These are phyloP conservation scores for Fusarium xyrophilum DNA, from an alignment of 2,329 filamentous ascomycete species.

Conservation along the genomic window DNA sequence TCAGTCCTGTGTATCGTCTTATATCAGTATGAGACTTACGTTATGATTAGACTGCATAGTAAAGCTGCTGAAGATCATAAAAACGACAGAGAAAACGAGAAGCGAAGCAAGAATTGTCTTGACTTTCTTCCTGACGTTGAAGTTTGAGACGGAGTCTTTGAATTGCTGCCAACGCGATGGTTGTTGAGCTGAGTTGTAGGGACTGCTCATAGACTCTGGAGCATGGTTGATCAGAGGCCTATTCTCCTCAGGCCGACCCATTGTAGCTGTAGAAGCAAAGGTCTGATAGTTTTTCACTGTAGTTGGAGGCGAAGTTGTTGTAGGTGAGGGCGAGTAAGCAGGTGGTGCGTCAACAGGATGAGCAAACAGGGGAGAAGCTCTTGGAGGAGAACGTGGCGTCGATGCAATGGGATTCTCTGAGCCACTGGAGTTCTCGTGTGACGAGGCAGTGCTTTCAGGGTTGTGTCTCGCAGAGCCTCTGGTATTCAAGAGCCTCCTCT, in stretches of 20 bases:
- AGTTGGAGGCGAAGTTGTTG: slow-evolving; percentile 46
- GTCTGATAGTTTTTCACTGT: slow-evolving; percentile 52
- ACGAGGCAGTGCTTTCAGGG: neutral
- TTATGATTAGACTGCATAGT: slow-evolving; percentile 25
- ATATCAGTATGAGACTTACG: slow-evolving; percentile 37
- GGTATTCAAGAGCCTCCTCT: slow-evolving; percentile 46
- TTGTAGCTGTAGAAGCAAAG: slow-evolving; percentile 47
- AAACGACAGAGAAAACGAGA: slow-evolving; percentile 46
- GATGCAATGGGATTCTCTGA: neutral
- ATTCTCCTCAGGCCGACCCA: slow-evolving; percentile 54
- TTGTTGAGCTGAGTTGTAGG: slow-evolving; percentile 32
- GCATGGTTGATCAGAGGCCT: slow-evolving; percentile 51
- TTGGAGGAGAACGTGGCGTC: slow-evolving; percentile 13
- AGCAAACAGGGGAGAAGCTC: slow-evolving; percentile 13
- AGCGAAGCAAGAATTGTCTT: slow-evolving; percentile 44
- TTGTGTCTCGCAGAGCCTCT: neutral
- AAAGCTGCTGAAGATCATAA: slow-evolving; percentile 39
- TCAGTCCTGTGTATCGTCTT: neutral
- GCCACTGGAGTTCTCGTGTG: neutral
- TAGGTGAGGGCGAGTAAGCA: slow-evolving; percentile 56
- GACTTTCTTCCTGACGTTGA: slow-evolving; percentile 39
- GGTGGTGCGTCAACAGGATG: slow-evolving; percentile 55
- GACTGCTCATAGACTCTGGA: slow-evolving; percentile 56
- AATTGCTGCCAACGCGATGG: slow-evolving; percentile 43
- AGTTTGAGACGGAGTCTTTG: slow-evolving; percentile 30